Evolutionary conservation across 2,329 filamentous ascomycete species (phyloP).

Genomic region (Arthroderma uncinatum): DNA sequence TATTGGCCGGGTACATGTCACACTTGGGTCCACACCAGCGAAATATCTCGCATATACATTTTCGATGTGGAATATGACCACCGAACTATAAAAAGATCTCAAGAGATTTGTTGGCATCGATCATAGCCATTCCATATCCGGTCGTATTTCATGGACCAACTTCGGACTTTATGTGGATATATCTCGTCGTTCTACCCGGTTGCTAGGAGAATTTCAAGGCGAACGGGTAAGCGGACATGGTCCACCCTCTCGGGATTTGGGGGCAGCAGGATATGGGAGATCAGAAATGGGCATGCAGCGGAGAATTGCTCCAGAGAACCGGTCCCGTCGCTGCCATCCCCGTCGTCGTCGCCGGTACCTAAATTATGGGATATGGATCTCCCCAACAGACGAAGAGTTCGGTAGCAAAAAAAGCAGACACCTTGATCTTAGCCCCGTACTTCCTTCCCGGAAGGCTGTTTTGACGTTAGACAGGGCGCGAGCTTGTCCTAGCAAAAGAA

Average conservation of each 20-base stretch:
- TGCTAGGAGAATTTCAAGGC: background rate
- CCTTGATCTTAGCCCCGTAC: background rate
- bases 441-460: slow-evolving; percentile 3
- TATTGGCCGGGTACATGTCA: background rate
- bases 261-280: background rate
- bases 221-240: background rate
- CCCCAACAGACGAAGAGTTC: background rate
- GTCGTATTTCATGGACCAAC: background rate
- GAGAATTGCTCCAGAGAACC: background rate
- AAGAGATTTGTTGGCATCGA: background rate
- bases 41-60: background rate
- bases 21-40: background rate
- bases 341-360: background rate
- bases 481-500: background rate
- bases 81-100: background rate
- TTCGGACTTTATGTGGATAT: background rate
- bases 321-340: background rate
- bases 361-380: background rate
- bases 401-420: background rate
- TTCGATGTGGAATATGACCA: background rate
- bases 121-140: background rate
- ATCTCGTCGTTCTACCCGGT: background rate
- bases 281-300: background rate
- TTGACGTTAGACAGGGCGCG: slow-evolving; percentile 1
- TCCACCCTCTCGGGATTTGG: background rate